Base-by-base conservation (phyloP, 129 eudicot genomes). In the Ambrosia trifida region DNA sequence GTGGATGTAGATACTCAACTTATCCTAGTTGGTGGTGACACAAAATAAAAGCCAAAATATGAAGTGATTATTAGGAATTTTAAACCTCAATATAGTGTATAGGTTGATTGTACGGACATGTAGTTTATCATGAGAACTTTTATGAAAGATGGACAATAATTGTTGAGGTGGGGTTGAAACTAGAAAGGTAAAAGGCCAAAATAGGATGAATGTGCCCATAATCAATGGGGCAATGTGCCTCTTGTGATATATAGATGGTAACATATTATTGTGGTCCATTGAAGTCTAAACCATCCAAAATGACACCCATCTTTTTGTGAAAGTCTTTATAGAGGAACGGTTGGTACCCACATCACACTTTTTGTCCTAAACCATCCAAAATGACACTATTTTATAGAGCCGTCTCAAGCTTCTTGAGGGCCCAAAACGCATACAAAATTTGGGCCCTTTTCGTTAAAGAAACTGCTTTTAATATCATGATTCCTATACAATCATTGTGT, bases 151-250 rank as follows among this genome's bases (percentile, higher is more conserved):
- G 7, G 66, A 14, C 57, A 17, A 41, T 66, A 54, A 78, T 78
- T 82, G 73, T 59, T n/a, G 71, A 66, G 72, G 73, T 75, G 68
- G 79, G 60, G 73, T 75, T 75, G 73, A 17, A 76, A 76, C 68
- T 66, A 66, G 73, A 31, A 76, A 76, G 66, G 66, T 66, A 75
- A 45, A 66, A 53, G 46, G 41, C 20, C 67, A 76, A 45, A 80
- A 72, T 54, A 75, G 79, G 78, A 80, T 54, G 74, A 77, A 74
- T 86, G 83, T 77, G 83, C 72, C 80, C 79, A 59, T 66, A 77
- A 71, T 81, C 73, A 86, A 81, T 81, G 71, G 76, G 68, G 70
- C 33, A 66, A 66, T 75, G 73, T 54, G 60, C 45, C 73, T 19
- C 51, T 44, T 76, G 70, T 72, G 74, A 64, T 35, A 72, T 72